Evolutionary conservation across 495 filamentous ascomycete species (phyloP).

Genomic region (Neurospora tetraspora): DNA sequence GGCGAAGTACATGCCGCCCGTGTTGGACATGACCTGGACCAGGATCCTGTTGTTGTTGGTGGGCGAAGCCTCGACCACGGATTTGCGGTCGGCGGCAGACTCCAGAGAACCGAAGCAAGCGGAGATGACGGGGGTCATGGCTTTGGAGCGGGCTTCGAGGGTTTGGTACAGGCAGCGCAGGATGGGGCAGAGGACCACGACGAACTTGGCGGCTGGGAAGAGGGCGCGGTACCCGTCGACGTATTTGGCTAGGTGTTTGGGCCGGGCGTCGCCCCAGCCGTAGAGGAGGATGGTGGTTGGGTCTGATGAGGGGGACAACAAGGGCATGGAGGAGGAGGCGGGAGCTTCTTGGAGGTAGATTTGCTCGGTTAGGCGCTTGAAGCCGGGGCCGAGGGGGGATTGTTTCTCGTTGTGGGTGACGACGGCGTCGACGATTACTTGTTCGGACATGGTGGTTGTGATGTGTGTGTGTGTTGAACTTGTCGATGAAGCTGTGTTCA

Average conservation of each 20-base stretch:
- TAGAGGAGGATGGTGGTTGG: constrained; percentile 36
- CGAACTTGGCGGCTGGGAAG: constrained; percentile 33
- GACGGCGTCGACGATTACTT: background rate
- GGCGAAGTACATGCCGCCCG: constrained; percentile 39
- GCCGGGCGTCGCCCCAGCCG: constrained; percentile 45
- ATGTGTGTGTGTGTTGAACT: background rate
- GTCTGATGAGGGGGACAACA: constrained; percentile 12
- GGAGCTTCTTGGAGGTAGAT: constrained; percentile 21
- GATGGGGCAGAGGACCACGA: constrained; percentile 41
- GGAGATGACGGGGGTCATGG: constrained; percentile 42
- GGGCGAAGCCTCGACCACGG: background rate
- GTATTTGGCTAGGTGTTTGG: constrained; percentile 46
- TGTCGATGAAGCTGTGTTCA: background rate
- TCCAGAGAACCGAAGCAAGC: no score
- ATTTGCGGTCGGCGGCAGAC: no score
- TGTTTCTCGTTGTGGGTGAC: background rate
- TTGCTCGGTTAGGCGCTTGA: constrained; percentile 28
- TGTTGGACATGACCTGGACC: constrained; percentile 43
- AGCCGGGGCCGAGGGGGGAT: constrained; percentile 17
- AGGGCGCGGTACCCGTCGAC: constrained; percentile 41
- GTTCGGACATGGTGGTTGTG: background rate
- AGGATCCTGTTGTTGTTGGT: constrained; percentile 26
- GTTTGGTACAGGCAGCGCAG: constrained; percentile 32
- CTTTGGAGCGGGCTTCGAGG: constrained; percentile 30
- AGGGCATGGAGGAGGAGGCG: background rate